Evolutionary conservation across 495 filamentous ascomycete species (phyloP), one percentile per base, ranked within the genome.

Genomic region (Cryomyces minteri): DNA sequence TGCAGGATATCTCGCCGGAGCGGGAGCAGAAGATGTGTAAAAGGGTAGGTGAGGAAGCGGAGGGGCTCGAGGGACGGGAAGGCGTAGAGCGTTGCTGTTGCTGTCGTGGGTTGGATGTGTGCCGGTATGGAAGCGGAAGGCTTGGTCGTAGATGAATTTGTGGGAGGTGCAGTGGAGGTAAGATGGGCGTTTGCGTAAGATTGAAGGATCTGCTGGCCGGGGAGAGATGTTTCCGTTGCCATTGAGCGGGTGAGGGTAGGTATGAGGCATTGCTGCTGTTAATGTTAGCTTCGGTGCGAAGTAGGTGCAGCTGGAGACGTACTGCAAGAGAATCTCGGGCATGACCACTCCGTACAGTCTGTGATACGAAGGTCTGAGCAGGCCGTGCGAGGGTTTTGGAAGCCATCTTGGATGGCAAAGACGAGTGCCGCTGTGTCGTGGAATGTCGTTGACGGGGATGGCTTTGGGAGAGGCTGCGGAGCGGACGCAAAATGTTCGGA

Each of bases 1-100:
- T 96, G 92, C 14, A 99, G 77, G 46, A 99, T 78, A 56, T 99
- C 90, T 56, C 81, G 78, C 7, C 90, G 84, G 11, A 94, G 69
- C 5, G 90, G 90, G 40, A 95, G 71, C 57, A 79, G 59, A 5
- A 99, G 78, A 58, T 95, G 82, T 48, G 80, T 82, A 47, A 72
- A 61, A 6, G 82, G 77, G 69, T 87, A 96, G 58, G 76, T 61
- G 49, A 82, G 74, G 59, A 93, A 81, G 33, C 77, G 72, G 40
- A 77, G 58, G 25, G 90, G 90, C 61, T 94, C 86, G 67, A 96
- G 77, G 11, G 77, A 68, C 32, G 92, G 90, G 68, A 95, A 99
- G 54, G 70, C 64, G 75, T 95, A 82, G 66, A 93, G 72, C 41
- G 90, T 96, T 8, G 86, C 67, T 31, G 76, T 71, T 53, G n/a